Conservation (phyloP, 139 green algal genomes). For the Ettlia oleoabundans region DNA sequence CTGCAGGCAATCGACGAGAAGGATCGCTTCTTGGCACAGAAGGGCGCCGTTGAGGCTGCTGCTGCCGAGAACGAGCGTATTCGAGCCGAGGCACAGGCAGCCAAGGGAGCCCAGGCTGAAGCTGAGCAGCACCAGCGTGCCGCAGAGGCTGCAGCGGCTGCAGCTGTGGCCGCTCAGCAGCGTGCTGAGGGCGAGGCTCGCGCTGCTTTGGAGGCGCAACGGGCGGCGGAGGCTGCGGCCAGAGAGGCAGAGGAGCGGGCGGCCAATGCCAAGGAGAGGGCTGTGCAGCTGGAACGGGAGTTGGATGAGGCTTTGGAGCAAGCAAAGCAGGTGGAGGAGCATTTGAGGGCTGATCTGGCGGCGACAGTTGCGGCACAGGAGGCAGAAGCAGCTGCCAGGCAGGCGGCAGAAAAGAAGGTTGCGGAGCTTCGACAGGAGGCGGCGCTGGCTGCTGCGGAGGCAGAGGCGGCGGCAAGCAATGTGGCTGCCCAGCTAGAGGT, state of each 20-base stretch:
- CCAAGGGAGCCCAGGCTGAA: neutral
- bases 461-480: neutral
- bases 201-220: neutral
- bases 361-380: too few relatives aligned
- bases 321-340: neutral
- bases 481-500: neutral
- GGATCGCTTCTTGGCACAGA: conserved; percentile 4
- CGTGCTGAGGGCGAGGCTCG: neutral
- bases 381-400: neutral
- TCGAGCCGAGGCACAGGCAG: neutral
- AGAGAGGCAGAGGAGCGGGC: neutral
- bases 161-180: neutral
- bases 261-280: neutral
- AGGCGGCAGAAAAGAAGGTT: too few relatives aligned
- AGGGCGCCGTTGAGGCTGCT: neutral
- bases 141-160: neutral
- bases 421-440: too few relatives aligned
- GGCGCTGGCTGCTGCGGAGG: neutral
- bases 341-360: neutral
- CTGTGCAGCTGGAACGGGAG: neutral
- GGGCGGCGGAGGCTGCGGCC: neutral
- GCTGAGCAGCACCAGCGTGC: conserved; percentile 9
- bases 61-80: conserved; percentile 16
- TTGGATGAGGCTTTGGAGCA: neutral
- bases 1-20: conserved; percentile 8